Conservation (phyloP, 495 filamentous ascomycete species). For the Aspergillus baeticus region DNA sequence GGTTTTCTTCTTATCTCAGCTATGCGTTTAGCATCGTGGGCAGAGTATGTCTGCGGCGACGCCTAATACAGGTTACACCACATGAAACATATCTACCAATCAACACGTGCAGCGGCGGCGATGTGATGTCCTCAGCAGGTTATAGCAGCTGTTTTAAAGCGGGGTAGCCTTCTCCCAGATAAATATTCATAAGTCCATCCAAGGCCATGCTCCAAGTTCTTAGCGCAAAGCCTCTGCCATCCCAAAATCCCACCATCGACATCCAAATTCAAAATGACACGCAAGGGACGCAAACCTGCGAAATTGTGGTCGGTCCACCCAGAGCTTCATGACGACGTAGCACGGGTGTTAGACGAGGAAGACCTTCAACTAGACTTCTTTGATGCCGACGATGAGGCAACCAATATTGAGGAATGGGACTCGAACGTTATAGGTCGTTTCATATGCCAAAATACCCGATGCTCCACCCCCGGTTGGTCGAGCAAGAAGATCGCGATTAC, state of each 20-base stretch:
- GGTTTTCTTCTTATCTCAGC: too few species aligned
- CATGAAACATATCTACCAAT: conserved; percentile 17
- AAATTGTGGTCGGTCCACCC: conserved; percentile 12
- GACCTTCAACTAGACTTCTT: conserved; percentile 13
- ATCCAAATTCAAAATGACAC: conserved; percentile 15
- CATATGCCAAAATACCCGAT: conserved; percentile 21
- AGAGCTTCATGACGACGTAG: conserved; percentile 13
- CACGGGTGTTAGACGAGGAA: conserved; percentile 11
- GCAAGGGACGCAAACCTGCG: conserved; percentile 9
- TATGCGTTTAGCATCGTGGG: too few species aligned
- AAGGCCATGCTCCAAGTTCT: conserved; percentile 13
- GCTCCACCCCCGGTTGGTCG: conserved; percentile 25
- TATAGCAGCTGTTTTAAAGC: conserved; percentile 13
- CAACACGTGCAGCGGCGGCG: conserved; percentile 14
- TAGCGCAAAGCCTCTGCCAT: conserved; percentile 10
- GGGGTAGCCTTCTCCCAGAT: conserved; percentile 13
- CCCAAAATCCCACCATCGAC: conserved; percentile 4
- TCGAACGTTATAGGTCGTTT: conserved; percentile 33
- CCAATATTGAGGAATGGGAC: conserved; percentile 6
- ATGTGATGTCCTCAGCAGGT: conserved; percentile 14
- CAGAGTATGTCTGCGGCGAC: neutral
- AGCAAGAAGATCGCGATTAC: conserved; percentile 45
- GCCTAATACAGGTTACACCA: neutral
- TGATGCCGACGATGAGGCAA: neutral
- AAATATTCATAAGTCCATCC: conserved; percentile 10